Conservation (phyloP, 2,329 filamentous ascomycete genomes). For the Fusarium sp. region DNA sequence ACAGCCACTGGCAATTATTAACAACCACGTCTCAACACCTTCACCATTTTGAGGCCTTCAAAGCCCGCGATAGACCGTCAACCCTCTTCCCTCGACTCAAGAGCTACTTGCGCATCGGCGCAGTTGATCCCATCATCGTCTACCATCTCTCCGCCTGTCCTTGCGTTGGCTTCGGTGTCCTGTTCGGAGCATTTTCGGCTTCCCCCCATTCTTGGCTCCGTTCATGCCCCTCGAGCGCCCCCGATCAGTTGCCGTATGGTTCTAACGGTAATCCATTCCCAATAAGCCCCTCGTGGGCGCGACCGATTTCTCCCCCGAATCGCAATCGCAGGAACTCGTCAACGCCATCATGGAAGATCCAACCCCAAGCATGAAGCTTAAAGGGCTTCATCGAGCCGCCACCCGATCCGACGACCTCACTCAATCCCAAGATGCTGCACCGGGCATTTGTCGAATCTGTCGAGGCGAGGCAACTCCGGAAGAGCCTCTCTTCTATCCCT, state of each 20-base stretch:
- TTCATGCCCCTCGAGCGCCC: slow-evolving; percentile 29
- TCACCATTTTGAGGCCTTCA: slow-evolving; percentile 7
- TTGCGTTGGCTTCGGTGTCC: not conserved
- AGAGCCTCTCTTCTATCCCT: slow-evolving; percentile 95
- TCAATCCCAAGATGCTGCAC: slow-evolving; percentile 55
- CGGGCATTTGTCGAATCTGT: slow-evolving; percentile 97
- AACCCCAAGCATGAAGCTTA: slow-evolving; percentile 39
- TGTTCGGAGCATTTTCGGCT: slow-evolving; percentile 9
- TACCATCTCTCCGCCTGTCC: too few relatives aligned
- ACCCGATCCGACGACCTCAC: slow-evolving; percentile 46
- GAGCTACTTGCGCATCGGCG: not conserved
- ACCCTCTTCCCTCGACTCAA: not conserved
- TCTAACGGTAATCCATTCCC: slow-evolving; percentile 20
- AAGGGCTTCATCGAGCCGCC: slow-evolving; percentile 45
- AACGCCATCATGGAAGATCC: slow-evolving; percentile 47
- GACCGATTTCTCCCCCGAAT: slow-evolving; percentile 40
- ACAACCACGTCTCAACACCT: slow-evolving; percentile 48
- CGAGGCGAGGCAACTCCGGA: slow-evolving; percentile 86
- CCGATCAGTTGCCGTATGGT: slow-evolving; percentile 42
- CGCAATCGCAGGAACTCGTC: slow-evolving; percentile 32
- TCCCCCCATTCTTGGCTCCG: slow-evolving; percentile 13
- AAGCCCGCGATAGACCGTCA: slow-evolving; percentile 13
- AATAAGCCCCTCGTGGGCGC: slow-evolving; percentile 52
- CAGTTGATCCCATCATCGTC: not conserved
- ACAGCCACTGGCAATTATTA: slow-evolving; percentile 36